A percentile compares a stretch with the other conserved stretches of the same genome.
These are phyloP conservation scores for Mixia osmundae DNA, from an alignment of 1,284 basidiomycete species.

Conservation along the genomic window DNA sequence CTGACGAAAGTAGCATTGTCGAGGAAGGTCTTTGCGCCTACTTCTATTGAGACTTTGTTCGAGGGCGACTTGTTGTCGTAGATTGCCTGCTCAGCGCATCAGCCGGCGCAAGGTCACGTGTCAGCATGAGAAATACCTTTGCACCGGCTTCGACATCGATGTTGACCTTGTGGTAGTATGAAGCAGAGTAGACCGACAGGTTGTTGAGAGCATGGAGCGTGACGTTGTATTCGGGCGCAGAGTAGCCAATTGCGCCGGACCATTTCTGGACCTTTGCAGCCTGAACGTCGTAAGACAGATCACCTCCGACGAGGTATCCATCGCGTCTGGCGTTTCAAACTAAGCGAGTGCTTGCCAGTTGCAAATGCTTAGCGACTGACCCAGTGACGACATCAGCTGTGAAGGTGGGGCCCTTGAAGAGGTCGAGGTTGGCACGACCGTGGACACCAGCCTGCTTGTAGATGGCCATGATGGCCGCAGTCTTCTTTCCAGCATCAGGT, in stretches of 20 bases:
- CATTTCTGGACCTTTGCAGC: slow-evolving; percentile 81
- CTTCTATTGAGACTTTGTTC: slow-evolving; percentile 74
- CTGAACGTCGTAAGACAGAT: slow-evolving; percentile 89
- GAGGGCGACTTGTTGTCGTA: slow-evolving; percentile 77
- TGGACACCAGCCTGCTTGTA: slow-evolving; percentile 97
- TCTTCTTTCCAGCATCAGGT: slow-evolving; percentile 58
- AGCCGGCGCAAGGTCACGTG: background rate
- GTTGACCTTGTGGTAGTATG: slow-evolving; percentile 96
- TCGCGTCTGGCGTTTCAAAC: slow-evolving; percentile 90
- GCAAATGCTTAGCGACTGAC: background rate
- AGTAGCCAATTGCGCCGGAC: slow-evolving; percentile 78
- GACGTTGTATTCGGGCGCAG: slow-evolving; percentile 88
- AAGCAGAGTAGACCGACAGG: slow-evolving; percentile 77
- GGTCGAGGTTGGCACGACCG: slow-evolving; percentile 70
- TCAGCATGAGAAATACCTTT: slow-evolving; percentile 31
- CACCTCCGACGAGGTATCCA: slow-evolving; percentile 89
- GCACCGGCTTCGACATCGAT: slow-evolving; percentile 90
- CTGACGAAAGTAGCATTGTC: slow-evolving; percentile 23
- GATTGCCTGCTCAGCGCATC: slow-evolving; percentile 29
- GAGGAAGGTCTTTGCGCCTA: slow-evolving; percentile 66
- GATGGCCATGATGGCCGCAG: slow-evolving; percentile 50
- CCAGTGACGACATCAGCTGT: slow-evolving; percentile 55
- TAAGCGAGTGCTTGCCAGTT: slow-evolving; percentile 5
- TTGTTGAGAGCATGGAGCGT: slow-evolving; percentile 88
- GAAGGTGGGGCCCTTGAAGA: slow-evolving; percentile 96